These are phyloP conservation scores for Carex sylvatica DNA, from an alignment of 202 grass and related monocot species.

Conservation along the genomic window DNA sequence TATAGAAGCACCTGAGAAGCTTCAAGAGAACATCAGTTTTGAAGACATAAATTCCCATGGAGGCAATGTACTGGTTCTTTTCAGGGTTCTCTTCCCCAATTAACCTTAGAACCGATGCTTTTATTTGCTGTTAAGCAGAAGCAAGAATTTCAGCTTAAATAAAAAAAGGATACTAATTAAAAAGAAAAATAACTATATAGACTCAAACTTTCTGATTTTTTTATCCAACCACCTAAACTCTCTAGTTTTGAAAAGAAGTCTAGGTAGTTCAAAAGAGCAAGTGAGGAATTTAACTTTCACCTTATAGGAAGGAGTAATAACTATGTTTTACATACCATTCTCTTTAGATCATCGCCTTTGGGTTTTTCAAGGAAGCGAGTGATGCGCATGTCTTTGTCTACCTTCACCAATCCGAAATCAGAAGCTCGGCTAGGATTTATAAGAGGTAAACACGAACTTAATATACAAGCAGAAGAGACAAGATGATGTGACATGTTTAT, in stretches of 20 bases:
- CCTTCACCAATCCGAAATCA: conserved; percentile 77
- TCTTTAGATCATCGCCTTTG: conserved; percentile 58
- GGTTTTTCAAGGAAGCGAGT: conserved; percentile 72
- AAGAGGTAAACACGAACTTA: conserved; percentile 6
- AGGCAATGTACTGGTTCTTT: conserved; percentile 59
- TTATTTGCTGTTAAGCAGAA: conserved; percentile 47
- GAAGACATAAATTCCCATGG: conserved; percentile 82
- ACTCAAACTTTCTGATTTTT: not conserved
- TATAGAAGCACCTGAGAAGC: conserved; percentile 48
- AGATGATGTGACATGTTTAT: not conserved
- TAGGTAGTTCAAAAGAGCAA: not conserved
- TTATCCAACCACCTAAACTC: not conserved
- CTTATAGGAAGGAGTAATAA: not conserved
- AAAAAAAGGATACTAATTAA: conserved; percentile 6
- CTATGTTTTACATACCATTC: conserved; percentile 43
- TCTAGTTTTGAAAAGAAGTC: not conserved
- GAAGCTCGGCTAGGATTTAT: conserved; percentile 59
- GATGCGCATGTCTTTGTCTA: conserved; percentile 45
- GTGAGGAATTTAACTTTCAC: not conserved
- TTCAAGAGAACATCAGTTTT: conserved; percentile 57
- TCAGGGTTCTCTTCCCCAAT: conserved; percentile 38
- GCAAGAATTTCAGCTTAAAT: conserved; percentile 10
- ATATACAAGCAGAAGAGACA: not conserved
- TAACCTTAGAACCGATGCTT: conserved; percentile 46
- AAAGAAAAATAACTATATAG: not conserved